Evolutionary conservation across 2,329 filamentous ascomycete genomes (phyloP), one percentile per base, ranked within the genome.

Genomic region (Aureobasidium musti): DNA sequence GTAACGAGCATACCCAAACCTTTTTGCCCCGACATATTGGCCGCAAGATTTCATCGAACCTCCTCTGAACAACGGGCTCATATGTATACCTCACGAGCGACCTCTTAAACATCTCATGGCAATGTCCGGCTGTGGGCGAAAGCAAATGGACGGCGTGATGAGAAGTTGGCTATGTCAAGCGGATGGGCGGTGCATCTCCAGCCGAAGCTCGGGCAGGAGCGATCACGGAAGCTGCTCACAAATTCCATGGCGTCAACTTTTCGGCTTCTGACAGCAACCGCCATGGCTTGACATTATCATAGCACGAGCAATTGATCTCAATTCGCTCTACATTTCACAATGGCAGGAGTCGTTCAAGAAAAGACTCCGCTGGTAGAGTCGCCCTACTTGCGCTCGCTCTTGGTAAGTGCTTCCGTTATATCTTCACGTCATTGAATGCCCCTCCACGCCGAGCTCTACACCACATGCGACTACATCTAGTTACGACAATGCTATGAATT

Each of bases 321-420:
- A n/a, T 53, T 49, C 53, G 19, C 56, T 53, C 28, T 47, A 49
- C 17, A 63, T 14, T 2, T 35, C 21, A 35, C 43, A 43, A 67
- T 67, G 65, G 49, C 56, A 56, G 35, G 43, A 21, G 47, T 63
- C 14, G n/a, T 54, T 3, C 35, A 54, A 14, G 57, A 61, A 7
- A 45, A 43, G 37, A 61, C 26, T 37, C 21, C 61, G 5, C 37
- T 73, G 49, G 69, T 80, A 67, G 79, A 82, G 66, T 82, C 80
- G 68, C 81, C 80, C n/a, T 82, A 81, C 68, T 66, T 81, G 64
- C 77, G 79, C 69, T 82, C 80, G 41, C 74, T 82, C 37, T 71
- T 82, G 67, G 81, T 82, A 79, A 68, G 74, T 63, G 21, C 23
- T 19, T 52, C n/a, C 8, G 30, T 3, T 3, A 5, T 14, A 1